Evolutionary conservation across 2,329 filamentous ascomycete species (phyloP).

Genomic region (Colletotrichum sp.): DNA sequence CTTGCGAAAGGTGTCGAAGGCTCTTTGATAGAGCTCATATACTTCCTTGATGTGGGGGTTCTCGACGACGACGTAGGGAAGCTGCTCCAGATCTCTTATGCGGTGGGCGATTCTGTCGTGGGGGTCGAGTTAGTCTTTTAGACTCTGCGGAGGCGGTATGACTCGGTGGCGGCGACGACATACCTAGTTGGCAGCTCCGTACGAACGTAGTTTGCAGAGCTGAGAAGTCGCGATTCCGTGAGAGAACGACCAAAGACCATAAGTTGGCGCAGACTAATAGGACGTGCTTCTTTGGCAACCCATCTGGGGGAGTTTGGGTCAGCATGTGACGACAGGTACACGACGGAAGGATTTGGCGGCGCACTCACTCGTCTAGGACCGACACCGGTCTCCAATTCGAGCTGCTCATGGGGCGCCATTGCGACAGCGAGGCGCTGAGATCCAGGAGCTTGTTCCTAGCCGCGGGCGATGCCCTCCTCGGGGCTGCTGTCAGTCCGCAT

Average conservation of each 20-base stretch:
- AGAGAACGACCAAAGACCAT: constrained; percentile 96
- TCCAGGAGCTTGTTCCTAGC: constrained; percentile 1
- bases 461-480: background rate
- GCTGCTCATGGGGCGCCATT: constrained; percentile 31
- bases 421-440: constrained; percentile 23
- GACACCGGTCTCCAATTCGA: constrained; percentile 67
- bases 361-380: constrained; percentile 72
- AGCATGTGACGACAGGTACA: constrained; percentile 15
- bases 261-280: constrained; percentile 95
- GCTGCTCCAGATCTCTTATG: constrained; percentile 93
- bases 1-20: constrained; percentile 90
- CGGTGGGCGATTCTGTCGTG: constrained; percentile 80
- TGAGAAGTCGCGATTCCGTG: constrained; percentile 86
- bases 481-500: constrained; percentile 35
- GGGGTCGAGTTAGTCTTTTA: background rate
- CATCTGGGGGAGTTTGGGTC: constrained; percentile 63
- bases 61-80: constrained; percentile 95
- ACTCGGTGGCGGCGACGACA: constrained; percentile 25
- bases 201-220: constrained; percentile 96
- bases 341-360: constrained; percentile 27
- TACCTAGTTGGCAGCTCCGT: constrained; percentile 89
- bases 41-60: constrained; percentile 93
- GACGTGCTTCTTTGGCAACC: constrained; percentile 89
- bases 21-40: constrained; percentile 94
- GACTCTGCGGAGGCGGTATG: background rate